Base-by-base conservation (phyloP, 345 rosid species). In the Salix exigua region DNA sequence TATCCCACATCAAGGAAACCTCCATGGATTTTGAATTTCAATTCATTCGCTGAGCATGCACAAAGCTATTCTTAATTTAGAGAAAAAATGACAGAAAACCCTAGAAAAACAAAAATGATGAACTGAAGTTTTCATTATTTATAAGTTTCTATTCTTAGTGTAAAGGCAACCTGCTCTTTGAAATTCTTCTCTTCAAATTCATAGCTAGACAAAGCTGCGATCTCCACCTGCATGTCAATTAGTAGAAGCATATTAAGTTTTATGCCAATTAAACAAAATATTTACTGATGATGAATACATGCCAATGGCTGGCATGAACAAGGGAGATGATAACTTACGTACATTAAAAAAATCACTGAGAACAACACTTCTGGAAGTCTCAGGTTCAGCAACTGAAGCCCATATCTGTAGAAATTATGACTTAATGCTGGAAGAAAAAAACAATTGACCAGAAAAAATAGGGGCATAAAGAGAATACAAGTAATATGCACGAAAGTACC, bases 311-410 rank as follows among this genome's bases (percentile, higher is more conserved):
- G 62, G 62, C 25, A 23, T 55, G 23, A 55, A 23, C n/a, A 55
- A 2, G 26, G 23, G 25, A 55, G 25, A 55, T 55, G 62, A 55
- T 55, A 55, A 21, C 38, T 53, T 50, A 21, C 75, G 4, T 76
- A 82, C 85, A 55, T 82, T 82, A 60, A 82, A 82, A 73, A 79
- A 82, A 40, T 82, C 85, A 68, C 80, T 79, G 73, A 82, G 74
- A 18, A 76, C 73, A 65, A 78, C 79, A 26, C 38, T 21, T 55
- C 70, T 69, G 65, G 73, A 80, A 11, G 78, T 68, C 28, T 73
- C 68, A 25, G 85, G 80, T 66, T 82, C 79, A 58, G 80, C 66
- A 79, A 79, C 78, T 35, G 69, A 21, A 65, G 64, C 75, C 85
- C 85, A 82, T 79, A 82, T 82, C 85, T 82, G 75, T 73, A 73